These are phyloP conservation scores for Arctium minus DNA, from an alignment of 129 eudicot species.

Conservation along the genomic window DNA sequence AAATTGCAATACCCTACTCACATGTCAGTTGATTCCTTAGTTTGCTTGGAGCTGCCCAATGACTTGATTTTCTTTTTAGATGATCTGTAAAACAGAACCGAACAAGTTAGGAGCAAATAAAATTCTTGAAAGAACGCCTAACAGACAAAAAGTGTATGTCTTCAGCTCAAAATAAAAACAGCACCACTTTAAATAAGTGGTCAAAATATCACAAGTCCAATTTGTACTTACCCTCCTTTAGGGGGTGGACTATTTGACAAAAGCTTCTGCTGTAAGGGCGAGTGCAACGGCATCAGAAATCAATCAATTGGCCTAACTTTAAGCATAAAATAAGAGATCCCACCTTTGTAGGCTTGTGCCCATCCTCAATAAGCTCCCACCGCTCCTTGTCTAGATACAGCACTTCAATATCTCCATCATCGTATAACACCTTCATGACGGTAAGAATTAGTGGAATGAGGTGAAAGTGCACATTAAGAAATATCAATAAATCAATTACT, in stretches of 20 bases:
- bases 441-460: background rate
- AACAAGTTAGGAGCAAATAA: background rate
- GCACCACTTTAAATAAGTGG: background rate
- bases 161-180: background rate
- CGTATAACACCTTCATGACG: constrained; percentile 56
- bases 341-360: constrained; percentile 48
- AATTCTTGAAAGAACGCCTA: background rate
- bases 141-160: background rate
- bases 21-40: constrained; percentile 41
- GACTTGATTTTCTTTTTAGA: constrained; percentile 47
- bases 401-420: constrained; percentile 94
- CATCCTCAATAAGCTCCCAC: constrained; percentile 66
- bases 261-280: constrained; percentile 42
- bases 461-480: background rate
- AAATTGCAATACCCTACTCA: constrained; percentile 34
- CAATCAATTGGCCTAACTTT: background rate
- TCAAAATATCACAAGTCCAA: background rate
- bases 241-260: constrained; percentile 37
- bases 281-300: constrained; percentile 25
- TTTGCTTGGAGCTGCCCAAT: constrained; percentile 32
- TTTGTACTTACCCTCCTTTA: constrained; percentile 50
- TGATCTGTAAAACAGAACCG: constrained; percentile 40
- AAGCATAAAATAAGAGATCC: constrained; percentile 1
- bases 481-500: background rate
- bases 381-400: constrained; percentile 75